Base-by-base conservation (phyloP, 345 rosid genomes). In the Pistacia atlantica region DNA sequence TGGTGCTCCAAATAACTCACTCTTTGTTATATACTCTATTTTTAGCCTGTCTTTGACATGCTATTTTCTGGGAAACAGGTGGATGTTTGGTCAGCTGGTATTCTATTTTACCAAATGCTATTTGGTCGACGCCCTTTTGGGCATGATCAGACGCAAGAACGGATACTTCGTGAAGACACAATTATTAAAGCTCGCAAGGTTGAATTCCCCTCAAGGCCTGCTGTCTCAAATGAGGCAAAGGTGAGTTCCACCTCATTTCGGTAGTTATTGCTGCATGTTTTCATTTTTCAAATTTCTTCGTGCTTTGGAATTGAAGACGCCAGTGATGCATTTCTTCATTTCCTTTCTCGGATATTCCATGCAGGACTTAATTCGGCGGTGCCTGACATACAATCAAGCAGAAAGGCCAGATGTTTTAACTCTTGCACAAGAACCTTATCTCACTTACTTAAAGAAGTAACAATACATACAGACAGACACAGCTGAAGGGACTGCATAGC, bases 51-150 rank as follows among this genome's bases (percentile, higher is more conserved):
- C 28, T 57, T 58, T 68, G 52, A 66, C 59, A 31, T 55, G 59
- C 33, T 67, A 52, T 28, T 65, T 59, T 42, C 42, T 67, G 59
- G 63, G 60, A 71, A 69, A 80, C 88, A 97, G 99, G 99, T 97
- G 63, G 99, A 97, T 82, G 98, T 97, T 38, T 97, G 99, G 99
- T 93, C 99, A 67, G 94, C 92, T 60, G 99, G 99, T 68, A 89
- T 97, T 80, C 72, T 94, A 69, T 89, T 92, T 83, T 94, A 97
- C 86, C 98, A 97, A 84, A 94, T 94, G 97, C 90, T 94, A 74
- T 94, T 91, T 77, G 97, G 96, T 54, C 90, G 89, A 77, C 94
- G 98, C 61, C 99, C 98, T 77, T 94, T 97, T 83, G 99, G 99
- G 68, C 98, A 97, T 80, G 99, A 97, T 81, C 99, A 94, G 80